Evolutionary conservation across 2,329 filamentous ascomycete species (phyloP), one percentile per base, ranked within the genome.

Genomic region (Epichloe gansuensis): DNA sequence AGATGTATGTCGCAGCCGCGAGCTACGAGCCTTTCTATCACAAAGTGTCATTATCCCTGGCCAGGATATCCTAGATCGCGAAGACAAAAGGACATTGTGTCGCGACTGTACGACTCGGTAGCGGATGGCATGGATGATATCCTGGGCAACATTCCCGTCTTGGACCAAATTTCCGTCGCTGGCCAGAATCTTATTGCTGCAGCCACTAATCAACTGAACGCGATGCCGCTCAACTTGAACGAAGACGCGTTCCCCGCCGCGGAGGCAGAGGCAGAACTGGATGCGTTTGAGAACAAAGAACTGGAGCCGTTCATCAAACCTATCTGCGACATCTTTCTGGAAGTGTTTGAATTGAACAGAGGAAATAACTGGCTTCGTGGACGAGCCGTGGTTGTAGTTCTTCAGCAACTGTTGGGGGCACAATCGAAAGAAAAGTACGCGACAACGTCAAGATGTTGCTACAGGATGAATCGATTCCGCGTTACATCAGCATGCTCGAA

Each of bases 101-200:
- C 88, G 0, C 83, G 93, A 4, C 82, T 98, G 47, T 98, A 97
- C 70, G 94, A 94, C 65, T 97, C 91, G 0, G 91, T 98, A 23
- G 88, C 91, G 0, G 93, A 98, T 64, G 93, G 94, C 37, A 94
- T 98, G 85, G 93, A 98, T 65, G 93, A 98, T 61, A 94, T 98
- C 52, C 74, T 98, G 3, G 93, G 93, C 52, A 97, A 95, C 64
- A 91, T 97, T 44, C 89, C 93, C 1, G 91, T 96, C 0, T 77
- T 98, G 34, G 93, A 98, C 61, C 93, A 97, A 65, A 80, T 98
- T 6, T 95, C 91, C 0, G 80, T 90, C 2, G 91, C 93, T 6
- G 91, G 91, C 0, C 91, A 97, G 65, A 96, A 91, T 62, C 78
- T 97, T 48, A 86, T 93, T 54, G 86, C 86, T 0, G 87, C 87